Base-by-base conservation (phyloP, 495 filamentous ascomycete species). In the Penicillium goetzii region DNA sequence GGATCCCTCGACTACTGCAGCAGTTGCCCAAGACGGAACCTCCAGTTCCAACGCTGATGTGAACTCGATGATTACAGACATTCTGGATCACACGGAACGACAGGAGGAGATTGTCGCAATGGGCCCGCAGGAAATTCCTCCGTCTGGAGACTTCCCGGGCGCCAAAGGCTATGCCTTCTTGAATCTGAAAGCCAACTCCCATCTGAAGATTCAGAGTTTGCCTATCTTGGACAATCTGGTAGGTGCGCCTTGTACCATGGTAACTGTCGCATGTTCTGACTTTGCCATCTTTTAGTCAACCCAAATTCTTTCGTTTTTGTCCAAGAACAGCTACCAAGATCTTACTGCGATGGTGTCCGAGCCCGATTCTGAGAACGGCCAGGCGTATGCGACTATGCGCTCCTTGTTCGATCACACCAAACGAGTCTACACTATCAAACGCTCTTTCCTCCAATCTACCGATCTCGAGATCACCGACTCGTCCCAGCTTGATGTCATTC, bases 321-420 rank as follows among this genome's bases (percentile, higher is more conserved):
- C 88, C 40, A 88, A 87, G 64, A 88, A 87, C 7, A 81, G 81
- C 38, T 91, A 89, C 56, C 78, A 83, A 59, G 91, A 96, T 60
- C 91, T 92, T 30, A 84, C 92, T 17, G 85, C 83, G 19, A 88
- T 92, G 54, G 83, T 92, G n/a, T 87, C 87, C 0, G 83, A 90
- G 34, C 80, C 84, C 10, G 86, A 92, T 4, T 91, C 90, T 12
- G 90, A 92, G 52, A 86, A 90, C 60, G 85, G 89, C 9, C 90
- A 90, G 70, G 88, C 90, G n/a, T 97, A 96, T 75, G 81, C 83
- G 6, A 88, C 88, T 8, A 84, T 97, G 68, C 90, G 90, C 70
- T 85, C 86, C 3, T 83, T 93, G 1, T 96, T 97, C 65, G 88
- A 93, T 59, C 84, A 91, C 53, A 91, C 91, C 4, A 92, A 93